Evolutionary conservation across 129 eudicot species (phyloP).

Genomic region (Daucus carota): DH1_v3.0 NC_030382.2:41657001-41657500

Average conservation of each 20-base stretch:
- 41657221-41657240: constrained; percentile 47
- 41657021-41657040: constrained; percentile 47
- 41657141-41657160: constrained; percentile 52
- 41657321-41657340: constrained; percentile 29
- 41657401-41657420: constrained; percentile 14
- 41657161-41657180: constrained; percentile 22
- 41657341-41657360: constrained; percentile 22
- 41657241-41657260: constrained; percentile 28
- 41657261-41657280: constrained; percentile 57
- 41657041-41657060: constrained; percentile 36
- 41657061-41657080: constrained; percentile 44
- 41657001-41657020: constrained; percentile 54
- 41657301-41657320: constrained; percentile 48
- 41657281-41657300: constrained; percentile 50
- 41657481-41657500: constrained; percentile 42
- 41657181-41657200: constrained; percentile 30
- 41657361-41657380: constrained; percentile 18
- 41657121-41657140: constrained; percentile 51
- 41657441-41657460: constrained; percentile 17
- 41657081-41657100: constrained; percentile 51
- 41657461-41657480: constrained; percentile 17
- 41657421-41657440: constrained; percentile 6
- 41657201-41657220: constrained; percentile 60
- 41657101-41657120: constrained; percentile 23
- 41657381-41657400: constrained; percentile 11